Conservation (phyloP, 768 basidiomycete genomes). For the Tricholoma sp. region DNA sequence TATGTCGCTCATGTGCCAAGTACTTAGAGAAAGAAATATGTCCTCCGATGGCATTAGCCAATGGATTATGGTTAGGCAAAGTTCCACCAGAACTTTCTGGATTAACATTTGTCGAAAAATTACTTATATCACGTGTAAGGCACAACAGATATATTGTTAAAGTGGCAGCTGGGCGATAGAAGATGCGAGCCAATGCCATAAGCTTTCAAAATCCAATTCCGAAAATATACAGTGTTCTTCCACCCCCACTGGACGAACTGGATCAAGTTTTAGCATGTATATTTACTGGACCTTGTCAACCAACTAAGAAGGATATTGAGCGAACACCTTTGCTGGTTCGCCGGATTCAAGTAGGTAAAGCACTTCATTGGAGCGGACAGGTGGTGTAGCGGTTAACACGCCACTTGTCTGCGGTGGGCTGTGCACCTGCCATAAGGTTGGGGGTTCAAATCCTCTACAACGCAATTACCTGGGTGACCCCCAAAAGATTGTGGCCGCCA, state of each 20-base stretch:
- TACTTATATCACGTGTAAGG: background rate
- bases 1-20: too few species aligned
- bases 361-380: background rate
- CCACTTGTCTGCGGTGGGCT: too few species aligned
- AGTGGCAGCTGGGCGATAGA: background rate
- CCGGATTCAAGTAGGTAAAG: background rate
- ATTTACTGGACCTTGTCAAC: constrained; percentile 23
- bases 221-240: constrained; percentile 21
- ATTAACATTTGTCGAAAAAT: too few species aligned
- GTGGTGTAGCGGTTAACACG: too few species aligned
- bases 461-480: too few species aligned
- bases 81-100: too few species aligned
- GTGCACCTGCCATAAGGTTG: too few species aligned
- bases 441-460: too few species aligned
- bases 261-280: constrained; percentile 27
- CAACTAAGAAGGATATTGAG: constrained; percentile 6
- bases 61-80: too few species aligned
- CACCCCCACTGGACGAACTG: constrained; percentile 20
- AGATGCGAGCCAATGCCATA: constrained; percentile 30
- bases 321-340: background rate
- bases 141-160: background rate
- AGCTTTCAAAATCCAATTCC: constrained; percentile 23
- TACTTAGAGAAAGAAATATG: too few species aligned
- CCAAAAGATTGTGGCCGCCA: too few species aligned
- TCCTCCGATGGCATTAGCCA: too few species aligned